Conservation (phyloP, 2,329 filamentous ascomycete genomes). For the Chaetomiaceae sp. region DNA sequence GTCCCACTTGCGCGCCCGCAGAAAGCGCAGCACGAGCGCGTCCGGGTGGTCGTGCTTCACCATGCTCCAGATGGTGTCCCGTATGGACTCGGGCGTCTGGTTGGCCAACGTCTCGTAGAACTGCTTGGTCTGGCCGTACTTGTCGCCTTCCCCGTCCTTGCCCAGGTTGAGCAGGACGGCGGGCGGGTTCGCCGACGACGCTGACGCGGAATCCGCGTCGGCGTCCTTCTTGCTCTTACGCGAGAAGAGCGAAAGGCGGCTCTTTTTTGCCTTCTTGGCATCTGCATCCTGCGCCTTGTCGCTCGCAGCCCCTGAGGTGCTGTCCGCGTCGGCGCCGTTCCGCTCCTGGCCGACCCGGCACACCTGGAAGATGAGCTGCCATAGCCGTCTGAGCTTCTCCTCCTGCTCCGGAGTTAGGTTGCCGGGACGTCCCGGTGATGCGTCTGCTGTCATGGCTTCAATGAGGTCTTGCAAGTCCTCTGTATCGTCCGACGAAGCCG, state of each 20-base stretch:
- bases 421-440: constrained; percentile 67
- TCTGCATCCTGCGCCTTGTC: constrained; percentile 25
- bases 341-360: constrained; percentile 53
- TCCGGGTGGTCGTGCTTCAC: constrained; percentile 94
- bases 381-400: constrained; percentile 80
- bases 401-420: constrained; percentile 89
- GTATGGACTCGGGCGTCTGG: constrained; percentile 70
- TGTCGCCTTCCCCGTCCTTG: constrained; percentile 64
- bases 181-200: constrained; percentile 6
- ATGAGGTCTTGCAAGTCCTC: constrained; percentile 7
- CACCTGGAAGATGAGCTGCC: constrained; percentile 68
- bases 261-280: constrained; percentile 56
- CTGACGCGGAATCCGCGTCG: constrained; percentile 35
- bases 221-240: constrained; percentile 50
- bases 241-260: constrained; percentile 63
- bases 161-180: constrained; percentile 34
- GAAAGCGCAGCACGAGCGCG: constrained; percentile 71
- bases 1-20: constrained; percentile 92
- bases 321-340: constrained; percentile 23
- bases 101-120: constrained; percentile 76
- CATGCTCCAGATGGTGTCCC: constrained; percentile 84
- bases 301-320: constrained; percentile 26
- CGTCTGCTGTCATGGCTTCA: constrained; percentile 28
- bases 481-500: not conserved
- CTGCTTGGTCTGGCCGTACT: constrained; percentile 83